Evolutionary conservation across 129 eudicot species (phyloP).

Genomic region (Arctium lappa): DNA sequence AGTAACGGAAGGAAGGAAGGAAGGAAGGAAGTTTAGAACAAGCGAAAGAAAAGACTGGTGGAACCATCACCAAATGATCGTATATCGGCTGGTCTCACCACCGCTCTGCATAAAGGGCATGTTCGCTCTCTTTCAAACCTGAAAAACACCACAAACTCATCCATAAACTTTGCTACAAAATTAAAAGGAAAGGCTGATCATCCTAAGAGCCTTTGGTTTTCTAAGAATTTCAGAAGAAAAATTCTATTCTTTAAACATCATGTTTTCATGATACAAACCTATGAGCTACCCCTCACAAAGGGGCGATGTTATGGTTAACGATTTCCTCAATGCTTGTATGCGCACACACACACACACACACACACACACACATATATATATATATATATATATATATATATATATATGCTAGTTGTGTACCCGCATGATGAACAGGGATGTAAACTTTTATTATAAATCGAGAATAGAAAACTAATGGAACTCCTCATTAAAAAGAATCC

Average conservation of each 20-base stretch:
- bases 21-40: constrained; percentile 26
- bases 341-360: no score
- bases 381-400: no score
- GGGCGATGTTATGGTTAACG: no score
- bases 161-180: background rate
- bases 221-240: background rate
- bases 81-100: constrained; percentile 67
- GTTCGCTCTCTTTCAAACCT: constrained; percentile 82
- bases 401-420: no score
- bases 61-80: constrained; percentile 69
- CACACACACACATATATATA: no score
- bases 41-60: constrained; percentile 51
- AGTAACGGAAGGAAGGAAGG: background rate
- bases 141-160: constrained; percentile 9
- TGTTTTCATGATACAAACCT: background rate
- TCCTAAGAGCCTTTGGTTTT: background rate
- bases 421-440: no score
- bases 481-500: no score
- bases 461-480: no score
- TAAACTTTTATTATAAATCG: no score
- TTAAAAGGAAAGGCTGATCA: background rate
- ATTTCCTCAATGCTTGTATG: no score
- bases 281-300: background rate
- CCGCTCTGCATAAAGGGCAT: constrained; percentile 69
- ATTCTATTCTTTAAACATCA: no score